Evolutionary conservation across 495 filamentous ascomycete genomes (phyloP), one percentile per base, ranked within the genome.

Genomic region (Podospora pseudopauciseta): DNA sequence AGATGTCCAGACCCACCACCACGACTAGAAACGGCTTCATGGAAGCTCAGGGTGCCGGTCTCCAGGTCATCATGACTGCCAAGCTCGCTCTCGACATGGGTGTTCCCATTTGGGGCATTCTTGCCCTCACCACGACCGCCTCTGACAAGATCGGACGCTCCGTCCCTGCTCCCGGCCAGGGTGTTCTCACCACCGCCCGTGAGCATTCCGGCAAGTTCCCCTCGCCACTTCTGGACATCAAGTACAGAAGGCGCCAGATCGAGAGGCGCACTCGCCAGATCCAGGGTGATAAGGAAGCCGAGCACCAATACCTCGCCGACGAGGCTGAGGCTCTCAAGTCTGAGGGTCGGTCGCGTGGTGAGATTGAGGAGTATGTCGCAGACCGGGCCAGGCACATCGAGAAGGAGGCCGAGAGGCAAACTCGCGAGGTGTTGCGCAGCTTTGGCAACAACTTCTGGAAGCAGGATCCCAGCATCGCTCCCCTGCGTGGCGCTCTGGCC

Each of bases 361-460:
- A 92, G 78, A 67, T 77, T 9, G 83, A 87, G 3, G 92, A 95
- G 76, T 99, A 96, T 78, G 84, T 94, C 79, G 85, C 91, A 65
- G 91, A 97, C 68, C 90, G 95, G 32, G 89, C 91, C 39, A 81
- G 83, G 53, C 95, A 98, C 77, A 93, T 97, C 71, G 89, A 96
- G 74, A 89, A 91, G 65, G 96, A 98, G 78, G 93, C 94, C 34
- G 82, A 84, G 69, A 87, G 95, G 64, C 95, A 98, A 79, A 92
- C 93, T 82, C 93, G 92, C 80, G 94, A 97, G 72, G 92, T 93
- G 13, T 85, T 96, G 64, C 89, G 90, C 79, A 95, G 92, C 78
- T 87, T 94, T 60, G 96, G 95, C 72, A 98, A 98, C 84, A 93
- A 89, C 79, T 99, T 99, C 88, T 98, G 96, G 94, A 96, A 95